Evolutionary conservation across 768 basidiomycete species (phyloP), one percentile per base, ranked within the genome.

Genomic region (Floccularia luteovirens): DNA sequence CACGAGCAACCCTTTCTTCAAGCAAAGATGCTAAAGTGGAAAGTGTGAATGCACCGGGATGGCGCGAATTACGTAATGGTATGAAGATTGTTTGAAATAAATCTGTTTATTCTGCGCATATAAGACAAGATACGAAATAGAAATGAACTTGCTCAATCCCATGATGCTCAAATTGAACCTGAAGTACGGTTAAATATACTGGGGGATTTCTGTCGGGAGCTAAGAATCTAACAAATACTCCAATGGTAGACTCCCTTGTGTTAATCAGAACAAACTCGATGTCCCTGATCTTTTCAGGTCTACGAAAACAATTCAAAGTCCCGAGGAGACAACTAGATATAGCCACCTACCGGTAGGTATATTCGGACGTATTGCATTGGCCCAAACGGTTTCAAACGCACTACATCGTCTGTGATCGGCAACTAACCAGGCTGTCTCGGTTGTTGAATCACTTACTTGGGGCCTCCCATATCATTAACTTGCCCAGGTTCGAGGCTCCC

Each of bases 401-500:
- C 64, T 66, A 10, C 7, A 37, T 24, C 27, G 23, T 28, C 5
- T n/a, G n/a, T n/a, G n/a, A n/a, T 39, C 28, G 44, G 11, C 5
- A 11, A 11, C 13, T 22, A 11, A 8, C 16, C 6, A 23, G 3
- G n/a, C n/a, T 3, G 13, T 24, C 22, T 14, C 19, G 23, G 8
- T 10, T 30, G 23, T 25, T 19, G 31, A 2, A 16, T 2, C 16
- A 7, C 55, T 17, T 38, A 68, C 66, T 67, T 51, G n/a, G 67
- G 64, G 43, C 50, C 46, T 5, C 63, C 65, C 23, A 57, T 31
- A 34, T 62, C 64, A 28, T 63, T 66, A 8, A 61, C 24, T 28
- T 56, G 46, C 10, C 64, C 65, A 33, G 69, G 68, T 43, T 71
- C 69, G 25, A 70, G 57, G 39, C 65, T 69, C 2, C 68, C 68